Percentiles rank a stretch among this genome's conserved stretches.
Evolutionary conservation across 1,139 yeast species (phyloP).

Genomic region (Yarrowia galli): DNA sequence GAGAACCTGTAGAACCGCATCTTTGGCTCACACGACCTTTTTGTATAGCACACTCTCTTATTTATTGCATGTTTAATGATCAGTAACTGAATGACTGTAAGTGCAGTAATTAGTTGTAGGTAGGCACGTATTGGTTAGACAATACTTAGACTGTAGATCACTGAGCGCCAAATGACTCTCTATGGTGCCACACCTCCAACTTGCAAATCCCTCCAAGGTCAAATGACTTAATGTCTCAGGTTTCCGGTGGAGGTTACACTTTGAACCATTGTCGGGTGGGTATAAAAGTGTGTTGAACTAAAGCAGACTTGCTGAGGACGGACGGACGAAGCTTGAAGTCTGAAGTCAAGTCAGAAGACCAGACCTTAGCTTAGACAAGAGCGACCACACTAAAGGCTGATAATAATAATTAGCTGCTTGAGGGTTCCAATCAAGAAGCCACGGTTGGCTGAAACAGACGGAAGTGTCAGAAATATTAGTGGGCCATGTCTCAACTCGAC

Average conservation of each 20-base stretch:
- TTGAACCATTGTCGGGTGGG: conserved; percentile 6
- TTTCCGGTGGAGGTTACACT: conserved; percentile 23
- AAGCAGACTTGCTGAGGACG: no score
- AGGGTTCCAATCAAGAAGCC: no score
- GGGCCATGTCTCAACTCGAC: background rate
- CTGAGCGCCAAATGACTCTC: no score
- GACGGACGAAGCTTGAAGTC: no score
- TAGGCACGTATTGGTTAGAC: no score
- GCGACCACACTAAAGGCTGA: background rate
- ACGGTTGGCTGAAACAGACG: background rate
- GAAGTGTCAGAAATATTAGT: background rate
- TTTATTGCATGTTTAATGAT: conserved; percentile 21
- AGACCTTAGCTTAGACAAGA: background rate
- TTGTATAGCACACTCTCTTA: conserved; percentile 6
- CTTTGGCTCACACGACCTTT: background rate
- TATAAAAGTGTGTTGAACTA: no score
- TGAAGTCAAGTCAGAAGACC: no score
- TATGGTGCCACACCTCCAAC: no score
- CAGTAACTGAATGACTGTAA: no score
- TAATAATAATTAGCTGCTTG: background rate
- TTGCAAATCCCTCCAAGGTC: background rate
- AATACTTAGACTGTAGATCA: no score
- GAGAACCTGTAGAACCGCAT: background rate
- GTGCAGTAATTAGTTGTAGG: no score
- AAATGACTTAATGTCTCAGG: conserved; percentile 18